Evolutionary conservation across 108 stramenopile genomes (phyloP), one percentile per base, ranked within the genome.

Genomic region (Conticribra guillardii): DNA sequence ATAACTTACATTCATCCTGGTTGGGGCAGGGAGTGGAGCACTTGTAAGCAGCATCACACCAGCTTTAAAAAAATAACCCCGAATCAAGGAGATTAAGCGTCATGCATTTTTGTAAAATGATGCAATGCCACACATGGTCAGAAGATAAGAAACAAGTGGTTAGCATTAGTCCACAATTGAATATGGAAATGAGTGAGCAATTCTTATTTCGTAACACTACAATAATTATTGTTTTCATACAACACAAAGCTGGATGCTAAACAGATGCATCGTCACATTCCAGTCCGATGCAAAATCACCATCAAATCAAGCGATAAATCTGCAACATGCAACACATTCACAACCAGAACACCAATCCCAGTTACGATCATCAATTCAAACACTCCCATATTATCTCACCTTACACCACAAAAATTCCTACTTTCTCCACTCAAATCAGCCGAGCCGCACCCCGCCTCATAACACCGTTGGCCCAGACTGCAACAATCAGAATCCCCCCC

Each of bases 31-130:
- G 74, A 17, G 33, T 75, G 5, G 24, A 17, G 34, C 79, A 80
- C 23, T 29, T 41, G 8, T 76, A 63, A 2, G 79, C 68, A 11
- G 79, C 79, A 45, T 70, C 62, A 46, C 79, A 75, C 79, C 79
- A 76, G 44, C 61, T 54, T 33, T 7, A 24, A 21, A 5, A 48
- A 49, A 18, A n/a, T n/a, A n/a, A n/a, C n/a, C n/a, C 37, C 5
- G 37, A 5, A 11, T 41, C 11, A 11, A 41, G 11, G 11, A 41
- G 11, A 9, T 41, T 41, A 41, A 41, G 11, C 11, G 37, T 9
- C 37, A 11, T 9, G 37, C 5, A 41, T 9, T 41, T 41, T 9
- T 41, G 37, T 11, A 41, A 9, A 41, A 41, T n/a, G n/a, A 11
- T 41, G 8, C 37, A 41, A 5, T 41, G 37, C 37, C n/a, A n/a